phyloP scores from a whole-genome alignment of 2,329 filamentous ascomycete genomes.

The Exophiala sideris region DNA sequence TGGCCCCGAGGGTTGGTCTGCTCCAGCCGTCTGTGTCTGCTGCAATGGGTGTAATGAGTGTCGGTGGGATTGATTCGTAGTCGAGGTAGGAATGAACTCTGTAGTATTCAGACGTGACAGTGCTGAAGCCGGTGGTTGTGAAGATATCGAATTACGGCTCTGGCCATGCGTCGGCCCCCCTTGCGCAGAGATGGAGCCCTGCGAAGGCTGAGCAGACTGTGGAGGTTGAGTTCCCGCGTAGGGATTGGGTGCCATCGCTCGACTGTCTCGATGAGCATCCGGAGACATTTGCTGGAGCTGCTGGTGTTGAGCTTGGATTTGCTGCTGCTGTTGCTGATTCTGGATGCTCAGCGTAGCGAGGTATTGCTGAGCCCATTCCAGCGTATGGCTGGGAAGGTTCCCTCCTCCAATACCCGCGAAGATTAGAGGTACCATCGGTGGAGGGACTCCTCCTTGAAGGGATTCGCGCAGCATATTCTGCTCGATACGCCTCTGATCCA shows the following conservation, averaged over 20 bases:
- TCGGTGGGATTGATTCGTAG: slow-evolving; percentile 36
- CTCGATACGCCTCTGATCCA: slow-evolving; percentile 71
- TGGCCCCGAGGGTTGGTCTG: slow-evolving; percentile 63
- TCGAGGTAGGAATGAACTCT: slow-evolving; percentile 30
- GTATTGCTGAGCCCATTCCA: slow-evolving; percentile 69
- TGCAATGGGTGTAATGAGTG: slow-evolving; percentile 52
- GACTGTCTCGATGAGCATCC: slow-evolving; percentile 32
- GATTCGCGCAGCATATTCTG: slow-evolving; percentile 69
- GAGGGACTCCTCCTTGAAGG: slow-evolving; percentile 66
- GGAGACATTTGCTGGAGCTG: slow-evolving; percentile 23
- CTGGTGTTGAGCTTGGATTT: slow-evolving; percentile 27
- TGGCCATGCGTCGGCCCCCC: slow-evolving; percentile 7
- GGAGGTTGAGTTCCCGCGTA: slow-evolving; percentile 28
- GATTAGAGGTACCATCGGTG: slow-evolving; percentile 69
- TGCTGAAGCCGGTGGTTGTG: slow-evolving; percentile 30
- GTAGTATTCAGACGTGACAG: slow-evolving; percentile 45
- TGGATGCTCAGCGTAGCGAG: slow-evolving; percentile 45
- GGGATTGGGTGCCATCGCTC: slow-evolving; percentile 36
- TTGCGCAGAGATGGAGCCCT: slow-evolving; percentile 22
- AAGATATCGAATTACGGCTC: slow-evolving; percentile 29
- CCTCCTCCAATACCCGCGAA: slow-evolving; percentile 70
- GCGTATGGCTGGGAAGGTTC: slow-evolving; percentile 55
- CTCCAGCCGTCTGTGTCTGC: slow-evolving; percentile 50
- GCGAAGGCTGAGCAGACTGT: slow-evolving; percentile 22
- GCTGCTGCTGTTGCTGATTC: slow-evolving; percentile 44